phyloP scores from a whole-genome alignment of 2,329 filamentous ascomycete species.

The Microdochium paspali region DNA sequence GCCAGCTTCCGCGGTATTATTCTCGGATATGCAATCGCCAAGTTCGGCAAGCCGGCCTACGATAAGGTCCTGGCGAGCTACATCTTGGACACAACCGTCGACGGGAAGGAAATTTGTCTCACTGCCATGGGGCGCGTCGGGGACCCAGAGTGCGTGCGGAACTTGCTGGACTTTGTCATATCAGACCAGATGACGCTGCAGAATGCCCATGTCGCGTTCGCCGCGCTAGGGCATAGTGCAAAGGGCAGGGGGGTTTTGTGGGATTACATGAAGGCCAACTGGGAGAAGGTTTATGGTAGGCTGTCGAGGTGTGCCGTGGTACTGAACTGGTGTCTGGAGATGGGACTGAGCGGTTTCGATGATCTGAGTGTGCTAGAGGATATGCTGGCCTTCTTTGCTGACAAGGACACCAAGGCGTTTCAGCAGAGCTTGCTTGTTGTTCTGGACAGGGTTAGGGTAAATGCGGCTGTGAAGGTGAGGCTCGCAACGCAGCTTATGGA shows the following conservation, averaged over 20 bases:
- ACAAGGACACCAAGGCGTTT: conserved; percentile 73
- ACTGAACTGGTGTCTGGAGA: conserved; percentile 80
- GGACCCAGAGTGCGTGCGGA: conserved; percentile 52
- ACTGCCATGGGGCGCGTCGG: conserved; percentile 66
- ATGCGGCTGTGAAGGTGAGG: background rate
- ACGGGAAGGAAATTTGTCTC: conserved; percentile 83
- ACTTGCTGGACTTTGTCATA: conserved; percentile 69
- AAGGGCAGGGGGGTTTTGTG: conserved; percentile 68
- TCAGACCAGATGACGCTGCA: conserved; percentile 65
- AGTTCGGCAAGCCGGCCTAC: conserved; percentile 60
- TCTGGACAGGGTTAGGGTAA: background rate
- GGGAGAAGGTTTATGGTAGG: conserved; percentile 61
- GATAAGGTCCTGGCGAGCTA: conserved; percentile 78
- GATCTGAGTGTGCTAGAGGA: conserved; percentile 61
- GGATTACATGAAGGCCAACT: conserved; percentile 79
- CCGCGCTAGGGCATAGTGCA: conserved; percentile 62
- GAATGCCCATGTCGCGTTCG: conserved; percentile 79
- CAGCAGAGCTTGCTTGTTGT: background rate
- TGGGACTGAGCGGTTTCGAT: conserved; percentile 70
- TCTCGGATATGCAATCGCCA: conserved; percentile 67
- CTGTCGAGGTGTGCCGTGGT: conserved; percentile 72
- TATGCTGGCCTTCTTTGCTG: conserved; percentile 75
- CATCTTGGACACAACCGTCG: conserved; percentile 70
- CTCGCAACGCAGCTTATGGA: background rate
- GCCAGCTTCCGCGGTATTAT: conserved; percentile 73